Evolutionary conservation across 192 early-diverging fungal genomes (phyloP).

Genomic region (Backusella morwellensis): DNA sequence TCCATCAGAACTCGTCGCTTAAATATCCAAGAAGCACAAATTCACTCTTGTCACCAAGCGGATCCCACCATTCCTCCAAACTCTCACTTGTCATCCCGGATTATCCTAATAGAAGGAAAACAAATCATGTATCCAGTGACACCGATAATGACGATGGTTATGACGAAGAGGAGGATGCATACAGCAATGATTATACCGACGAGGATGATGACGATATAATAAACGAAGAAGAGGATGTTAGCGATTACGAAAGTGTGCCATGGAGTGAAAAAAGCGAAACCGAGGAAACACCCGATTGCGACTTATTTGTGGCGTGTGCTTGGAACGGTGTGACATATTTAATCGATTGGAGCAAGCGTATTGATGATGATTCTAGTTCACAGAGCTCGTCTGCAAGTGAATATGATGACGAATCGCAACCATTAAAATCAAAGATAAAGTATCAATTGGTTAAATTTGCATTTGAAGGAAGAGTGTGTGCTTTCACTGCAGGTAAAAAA

Average conservation of each 20-base stretch:
- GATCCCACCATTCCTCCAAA: background rate
- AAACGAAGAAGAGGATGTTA: conserved; percentile 4
- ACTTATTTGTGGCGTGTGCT: conserved; percentile 55
- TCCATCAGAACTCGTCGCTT: background rate
- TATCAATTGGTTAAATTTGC: conserved; percentile 54
- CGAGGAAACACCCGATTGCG: conserved; percentile 27
- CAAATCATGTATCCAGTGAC: background rate
- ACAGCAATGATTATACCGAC: background rate
- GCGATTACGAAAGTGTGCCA: conserved; percentile 19
- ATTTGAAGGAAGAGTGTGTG: conserved; percentile 57
- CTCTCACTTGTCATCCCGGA: background rate
- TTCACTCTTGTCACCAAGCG: background rate
- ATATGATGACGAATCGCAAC: conserved; percentile 8
- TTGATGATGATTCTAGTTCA: background rate
- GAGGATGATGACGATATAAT: conserved; percentile 1
- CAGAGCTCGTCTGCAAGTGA: background rate
- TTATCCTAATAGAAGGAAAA: background rate
- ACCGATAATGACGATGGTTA: background rate
- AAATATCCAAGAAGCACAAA: background rate
- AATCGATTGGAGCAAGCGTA: conserved; percentile 44
- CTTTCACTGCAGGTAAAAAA: conserved; percentile 54
- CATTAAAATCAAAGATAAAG: conserved; percentile 16
- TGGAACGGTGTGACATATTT: conserved; percentile 59
- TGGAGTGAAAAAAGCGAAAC: conserved; percentile 25
- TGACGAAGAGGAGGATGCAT: background rate